phyloP scores from a whole-genome alignment of 306 rosid genomes.

The Crataegus laevigata region DNA sequence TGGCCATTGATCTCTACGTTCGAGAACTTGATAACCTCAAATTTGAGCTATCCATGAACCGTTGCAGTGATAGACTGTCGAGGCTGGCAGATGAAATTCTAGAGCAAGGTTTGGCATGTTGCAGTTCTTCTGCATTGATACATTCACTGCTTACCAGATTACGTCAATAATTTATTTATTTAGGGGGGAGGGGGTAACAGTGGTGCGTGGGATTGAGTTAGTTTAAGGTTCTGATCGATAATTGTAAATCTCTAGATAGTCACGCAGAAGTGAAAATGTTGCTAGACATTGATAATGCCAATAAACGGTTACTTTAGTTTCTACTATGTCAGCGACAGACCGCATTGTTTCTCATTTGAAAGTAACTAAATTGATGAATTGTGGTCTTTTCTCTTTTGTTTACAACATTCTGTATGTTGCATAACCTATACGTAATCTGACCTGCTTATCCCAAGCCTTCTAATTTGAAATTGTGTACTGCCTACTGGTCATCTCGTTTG shows the following conservation, averaged over 20 bases:
- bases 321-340: background rate
- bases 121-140: slow-evolving; percentile 5
- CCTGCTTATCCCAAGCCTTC: background rate
- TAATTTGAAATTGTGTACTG: background rate
- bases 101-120: slow-evolving; percentile 48
- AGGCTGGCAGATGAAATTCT: slow-evolving; percentile 67
- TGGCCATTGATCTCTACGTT: slow-evolving; percentile 82
- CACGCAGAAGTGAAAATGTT: background rate
- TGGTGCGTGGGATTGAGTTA: background rate
- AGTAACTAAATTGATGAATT: background rate
- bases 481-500: slow-evolving; percentile 9
- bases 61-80: slow-evolving; percentile 60
- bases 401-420: background rate
- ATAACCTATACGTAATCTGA: background rate
- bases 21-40: slow-evolving; percentile 81
- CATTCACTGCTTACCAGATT: background rate
- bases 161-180: background rate
- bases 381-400: background rate
- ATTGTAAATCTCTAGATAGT: background rate
- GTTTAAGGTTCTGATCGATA: background rate
- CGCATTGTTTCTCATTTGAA: background rate
- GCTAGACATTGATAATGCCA: background rate
- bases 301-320: background rate
- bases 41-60: slow-evolving; percentile 90
- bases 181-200: background rate